Evolutionary conservation across 2,329 filamentous ascomycete species (phyloP).

Genomic region (Neopestalotiopsis sp.): DNA sequence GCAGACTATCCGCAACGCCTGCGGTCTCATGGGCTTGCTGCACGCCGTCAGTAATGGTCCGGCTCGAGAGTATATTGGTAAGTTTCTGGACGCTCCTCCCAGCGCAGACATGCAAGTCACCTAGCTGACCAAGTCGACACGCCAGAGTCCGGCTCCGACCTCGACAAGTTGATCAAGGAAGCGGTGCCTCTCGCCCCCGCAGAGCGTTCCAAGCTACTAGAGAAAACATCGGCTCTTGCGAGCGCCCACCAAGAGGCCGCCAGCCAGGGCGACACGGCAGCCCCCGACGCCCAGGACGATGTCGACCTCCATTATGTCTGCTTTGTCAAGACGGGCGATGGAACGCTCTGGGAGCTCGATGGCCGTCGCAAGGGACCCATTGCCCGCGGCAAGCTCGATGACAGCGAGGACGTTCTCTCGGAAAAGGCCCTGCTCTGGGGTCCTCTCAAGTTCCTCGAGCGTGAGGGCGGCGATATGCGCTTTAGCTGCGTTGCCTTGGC

Average conservation of each 20-base stretch:
- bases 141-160: conserved; percentile 54
- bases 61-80: conserved; percentile 66
- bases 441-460: conserved; percentile 59
- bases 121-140: neutral
- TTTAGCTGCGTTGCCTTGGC: conserved; percentile 65
- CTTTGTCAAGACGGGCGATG: conserved; percentile 79
- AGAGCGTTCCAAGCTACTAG: conserved; percentile 75
- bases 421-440: conserved; percentile 77
- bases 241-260: conserved; percentile 80
- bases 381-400: conserved; percentile 56
- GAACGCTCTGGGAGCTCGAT: conserved; percentile 66
- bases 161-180: conserved; percentile 68
- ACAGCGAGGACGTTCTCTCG: conserved; percentile 74
- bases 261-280: conserved; percentile 74
- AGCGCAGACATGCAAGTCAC: neutral
- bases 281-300: conserved; percentile 77
- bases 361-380: conserved; percentile 64
- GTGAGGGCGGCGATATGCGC: conserved; percentile 59
- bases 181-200: conserved; percentile 73
- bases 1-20: conserved; percentile 93
- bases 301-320: conserved; percentile 97
- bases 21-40: conserved; percentile 85
- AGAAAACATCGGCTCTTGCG: conserved; percentile 77
- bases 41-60: conserved; percentile 83
- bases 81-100: conserved; percentile 22